phyloP scores from a whole-genome alignment of 176 grass and related monocot species.

The Guadua angustifolia region DNA sequence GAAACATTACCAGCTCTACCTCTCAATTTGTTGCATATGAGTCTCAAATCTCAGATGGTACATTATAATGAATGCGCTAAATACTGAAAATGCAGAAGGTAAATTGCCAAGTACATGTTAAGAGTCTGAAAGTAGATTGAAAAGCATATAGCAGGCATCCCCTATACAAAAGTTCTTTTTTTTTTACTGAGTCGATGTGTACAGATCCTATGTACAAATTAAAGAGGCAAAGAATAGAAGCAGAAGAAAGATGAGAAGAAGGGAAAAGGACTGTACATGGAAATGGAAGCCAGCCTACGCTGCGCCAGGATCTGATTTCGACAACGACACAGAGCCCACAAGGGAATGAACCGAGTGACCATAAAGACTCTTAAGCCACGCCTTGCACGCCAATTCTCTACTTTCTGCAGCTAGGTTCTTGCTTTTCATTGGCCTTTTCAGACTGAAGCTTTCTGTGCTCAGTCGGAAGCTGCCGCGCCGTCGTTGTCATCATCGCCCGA shows the following conservation, averaged over 20 bases:
- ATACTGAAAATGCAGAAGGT: background rate
- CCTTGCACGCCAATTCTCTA: conserved; percentile 35
- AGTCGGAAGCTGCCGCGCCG: background rate
- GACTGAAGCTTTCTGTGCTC: background rate
- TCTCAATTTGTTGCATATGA: background rate
- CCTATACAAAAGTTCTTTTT: background rate
- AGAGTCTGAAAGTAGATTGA: background rate
- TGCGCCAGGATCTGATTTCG: conserved; percentile 63
- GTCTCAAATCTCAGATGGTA: background rate
- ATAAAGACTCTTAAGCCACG: conserved; percentile 39
- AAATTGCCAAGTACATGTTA: conserved; percentile 12
- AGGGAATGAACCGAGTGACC: conserved; percentile 27
- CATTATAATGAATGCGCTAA: background rate
- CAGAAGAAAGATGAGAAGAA: conserved; percentile 45
- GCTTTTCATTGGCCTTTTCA: conserved; percentile 34
- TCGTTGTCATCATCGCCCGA: background rate
- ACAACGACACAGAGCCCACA: conserved; percentile 36
- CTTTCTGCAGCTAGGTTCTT: conserved; percentile 46
- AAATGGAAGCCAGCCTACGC: conserved; percentile 44
- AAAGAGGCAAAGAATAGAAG: conserved; percentile 22
- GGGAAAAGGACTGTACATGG: conserved; percentile 35
- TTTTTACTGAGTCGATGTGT: background rate
- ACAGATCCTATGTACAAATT: background rate
- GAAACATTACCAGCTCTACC: background rate
- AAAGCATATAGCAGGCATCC: conserved; percentile 19